Evolutionary conservation across 2,329 filamentous ascomycete genomes (phyloP).

Genomic region (Venturia asperata): DNA sequence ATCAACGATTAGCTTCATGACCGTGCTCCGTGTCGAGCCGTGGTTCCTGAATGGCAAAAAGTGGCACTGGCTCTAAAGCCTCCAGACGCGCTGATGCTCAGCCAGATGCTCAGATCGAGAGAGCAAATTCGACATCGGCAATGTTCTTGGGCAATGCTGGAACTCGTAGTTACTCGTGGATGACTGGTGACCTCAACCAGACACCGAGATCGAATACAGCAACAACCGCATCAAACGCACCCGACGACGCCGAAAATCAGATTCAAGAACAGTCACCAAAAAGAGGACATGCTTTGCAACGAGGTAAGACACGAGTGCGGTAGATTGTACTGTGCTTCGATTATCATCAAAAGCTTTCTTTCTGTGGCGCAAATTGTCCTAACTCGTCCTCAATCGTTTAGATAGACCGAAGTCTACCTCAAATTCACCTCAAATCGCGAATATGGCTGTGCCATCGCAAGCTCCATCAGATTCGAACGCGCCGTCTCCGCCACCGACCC

Average conservation of each 20-base stretch:
- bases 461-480: neutral
- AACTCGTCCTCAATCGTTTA: neutral
- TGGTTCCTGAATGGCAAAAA: neutral
- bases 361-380: neutral
- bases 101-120: neutral
- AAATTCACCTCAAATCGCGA: constrained; percentile 1
- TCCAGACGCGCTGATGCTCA: neutral
- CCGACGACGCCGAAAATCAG: neutral
- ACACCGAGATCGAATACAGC: neutral
- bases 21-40: constrained; percentile 1
- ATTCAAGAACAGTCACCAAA: neutral
- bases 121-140: neutral
- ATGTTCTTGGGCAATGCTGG: constrained; percentile 1
- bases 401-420: neutral
- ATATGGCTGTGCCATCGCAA: constrained; percentile 7
- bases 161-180: neutral
- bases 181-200: neutral
- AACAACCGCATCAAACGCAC: neutral
- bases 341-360: neutral
- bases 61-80: neutral
- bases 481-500: constrained; percentile 1
- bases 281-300: neutral
- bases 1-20: constrained; percentile 7
- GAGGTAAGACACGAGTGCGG: neutral
- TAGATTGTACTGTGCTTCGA: neutral